These are phyloP conservation scores for Acanthamoeba royreba DNA, from an alignment of 208 protist species.

Conservation along the genomic window DNA sequence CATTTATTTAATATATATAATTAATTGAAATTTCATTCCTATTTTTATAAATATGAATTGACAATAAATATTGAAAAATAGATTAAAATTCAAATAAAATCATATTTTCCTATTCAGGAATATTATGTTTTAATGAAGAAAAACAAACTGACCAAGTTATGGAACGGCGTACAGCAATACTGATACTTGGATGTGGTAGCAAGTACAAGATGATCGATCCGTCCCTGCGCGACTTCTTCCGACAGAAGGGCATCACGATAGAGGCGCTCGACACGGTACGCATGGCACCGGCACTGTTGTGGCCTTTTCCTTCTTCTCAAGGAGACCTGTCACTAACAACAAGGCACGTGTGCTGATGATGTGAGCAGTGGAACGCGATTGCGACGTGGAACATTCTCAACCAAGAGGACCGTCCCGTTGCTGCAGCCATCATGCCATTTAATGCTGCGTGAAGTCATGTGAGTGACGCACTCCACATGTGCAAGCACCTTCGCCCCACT, in stretches of 20 bases:
- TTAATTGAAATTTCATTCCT: too few species aligned
- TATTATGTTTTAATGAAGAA: too few species aligned
- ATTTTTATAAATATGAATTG: too few species aligned
- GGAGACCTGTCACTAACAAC: neutral
- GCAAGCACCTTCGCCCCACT: too few species aligned
- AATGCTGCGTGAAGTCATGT: neutral
- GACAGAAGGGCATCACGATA: neutral
- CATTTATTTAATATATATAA: too few species aligned
- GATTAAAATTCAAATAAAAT: too few species aligned
- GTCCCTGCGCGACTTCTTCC: neutral
- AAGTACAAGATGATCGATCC: constrained; percentile 29
- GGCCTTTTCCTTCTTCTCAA: neutral
- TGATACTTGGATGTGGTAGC: neutral
- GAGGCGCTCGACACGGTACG: constrained; percentile 31
- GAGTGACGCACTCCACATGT: too few species aligned
- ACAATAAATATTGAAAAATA: too few species aligned
- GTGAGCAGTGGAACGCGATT: neutral
- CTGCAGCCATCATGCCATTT: constrained; percentile 39
- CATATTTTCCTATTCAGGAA: too few species aligned
- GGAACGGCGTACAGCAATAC: neutral
- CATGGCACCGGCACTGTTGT: neutral
- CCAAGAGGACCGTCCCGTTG: constrained; percentile 42
- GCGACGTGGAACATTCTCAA: constrained; percentile 52
- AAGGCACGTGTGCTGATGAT: neutral
- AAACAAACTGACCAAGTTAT: neutral